Evolutionary conservation across 495 filamentous ascomycete genomes (phyloP).

Genomic region (Hypoxylon trugodes): DNA sequence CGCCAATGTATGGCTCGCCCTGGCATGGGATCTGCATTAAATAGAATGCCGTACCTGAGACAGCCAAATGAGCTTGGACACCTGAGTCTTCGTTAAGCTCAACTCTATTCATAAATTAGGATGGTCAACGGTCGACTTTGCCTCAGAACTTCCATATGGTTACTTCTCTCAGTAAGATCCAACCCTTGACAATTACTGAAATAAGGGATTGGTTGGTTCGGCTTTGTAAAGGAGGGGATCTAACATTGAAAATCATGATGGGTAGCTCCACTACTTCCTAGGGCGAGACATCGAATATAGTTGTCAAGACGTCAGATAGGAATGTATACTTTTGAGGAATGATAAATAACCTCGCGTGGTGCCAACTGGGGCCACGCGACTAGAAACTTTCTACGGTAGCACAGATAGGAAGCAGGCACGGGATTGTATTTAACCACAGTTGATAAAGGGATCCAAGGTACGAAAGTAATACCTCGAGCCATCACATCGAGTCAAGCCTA

Average conservation of each 20-base stretch:
- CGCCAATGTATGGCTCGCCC: background rate
- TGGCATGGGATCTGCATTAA: conserved; percentile 19
- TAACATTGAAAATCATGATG: background rate
- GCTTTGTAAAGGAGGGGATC: conserved; percentile 9
- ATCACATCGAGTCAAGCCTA: background rate
- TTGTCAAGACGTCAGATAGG: conserved; percentile 21
- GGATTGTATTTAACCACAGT: conserved; percentile 1
- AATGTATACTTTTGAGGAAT: conserved; percentile 20
- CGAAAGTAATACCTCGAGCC: background rate
- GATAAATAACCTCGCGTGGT: conserved; percentile 24
- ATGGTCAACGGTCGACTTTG: background rate
- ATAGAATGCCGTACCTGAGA: conserved; percentile 22
- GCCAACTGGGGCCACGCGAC: background rate
- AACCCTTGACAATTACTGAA: conserved; percentile 9
- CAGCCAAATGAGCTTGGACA: conserved; percentile 3
- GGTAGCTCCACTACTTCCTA: conserved; percentile 14
- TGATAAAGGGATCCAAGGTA: conserved; percentile 2
- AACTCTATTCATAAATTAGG: background rate
- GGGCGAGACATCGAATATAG: conserved; percentile 13
- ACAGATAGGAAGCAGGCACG: background rate
- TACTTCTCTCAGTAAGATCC: conserved; percentile 1
- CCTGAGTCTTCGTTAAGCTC: background rate
- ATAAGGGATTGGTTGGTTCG: background rate
- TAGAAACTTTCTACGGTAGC: background rate
- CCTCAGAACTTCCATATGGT: conserved; percentile 7